Percentiles rank a stretch among this genome's conserved stretches.
Conservation (phyloP, 116 monocot species). For the Iris pallida region DNA sequence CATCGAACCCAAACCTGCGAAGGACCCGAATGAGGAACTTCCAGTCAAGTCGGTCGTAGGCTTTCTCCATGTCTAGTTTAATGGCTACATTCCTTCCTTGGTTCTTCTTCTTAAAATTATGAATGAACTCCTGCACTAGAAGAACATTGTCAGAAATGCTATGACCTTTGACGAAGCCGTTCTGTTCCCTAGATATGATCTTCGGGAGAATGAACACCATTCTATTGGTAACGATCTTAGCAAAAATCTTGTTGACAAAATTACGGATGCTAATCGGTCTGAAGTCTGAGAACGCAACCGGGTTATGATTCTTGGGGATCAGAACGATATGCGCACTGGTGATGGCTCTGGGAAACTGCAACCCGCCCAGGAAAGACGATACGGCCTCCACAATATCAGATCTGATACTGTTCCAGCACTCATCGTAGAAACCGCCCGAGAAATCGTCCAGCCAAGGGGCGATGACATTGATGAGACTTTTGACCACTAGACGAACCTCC, state of each 20-base stretch:
- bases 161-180: neutral
- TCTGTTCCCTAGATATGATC: neutral
- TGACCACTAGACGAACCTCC: too few species aligned
- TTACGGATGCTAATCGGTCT: neutral
- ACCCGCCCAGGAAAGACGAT: too few species aligned
- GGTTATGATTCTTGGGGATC: too few species aligned
- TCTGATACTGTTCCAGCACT: too few species aligned
- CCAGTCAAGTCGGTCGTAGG: too few species aligned
- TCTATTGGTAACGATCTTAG: neutral
- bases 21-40: neutral
- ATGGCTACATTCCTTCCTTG: neutral
- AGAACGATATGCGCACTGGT: too few species aligned
- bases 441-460: too few species aligned
- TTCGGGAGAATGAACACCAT: neutral
- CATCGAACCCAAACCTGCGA: neutral
- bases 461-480: too few species aligned
- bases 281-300: too few species aligned
- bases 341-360: too few species aligned
- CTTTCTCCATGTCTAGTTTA: conserved; percentile 1
- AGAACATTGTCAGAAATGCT: neutral
- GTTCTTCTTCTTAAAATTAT: neutral
- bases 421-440: too few species aligned
- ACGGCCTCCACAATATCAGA: too few species aligned
- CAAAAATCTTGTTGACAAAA: neutral
- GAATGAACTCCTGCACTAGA: neutral